A percentile compares a stretch with the other conserved stretches of the same genome.
Conservation (phyloP, 2,329 filamentous ascomycete genomes). For the Venturia oleaginea region DNA sequence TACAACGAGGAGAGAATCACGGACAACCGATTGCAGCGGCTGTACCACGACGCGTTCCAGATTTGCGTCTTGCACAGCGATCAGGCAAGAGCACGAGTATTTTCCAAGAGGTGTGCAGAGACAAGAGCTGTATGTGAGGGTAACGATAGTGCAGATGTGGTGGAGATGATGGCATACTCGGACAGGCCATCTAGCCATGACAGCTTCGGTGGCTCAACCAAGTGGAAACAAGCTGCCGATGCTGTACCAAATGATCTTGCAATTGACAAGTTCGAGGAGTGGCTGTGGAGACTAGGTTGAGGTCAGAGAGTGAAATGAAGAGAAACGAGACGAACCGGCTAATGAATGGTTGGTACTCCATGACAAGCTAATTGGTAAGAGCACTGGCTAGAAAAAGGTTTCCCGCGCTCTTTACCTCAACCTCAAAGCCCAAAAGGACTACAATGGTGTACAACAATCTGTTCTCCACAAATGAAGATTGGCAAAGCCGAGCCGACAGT, state of each 20-base stretch:
- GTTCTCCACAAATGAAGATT: neutral
- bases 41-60: slow-evolving; percentile 38
- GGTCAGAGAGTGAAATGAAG: neutral
- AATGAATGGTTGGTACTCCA: neutral
- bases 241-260: slow-evolving; percentile 17
- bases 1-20: slow-evolving; percentile 23
- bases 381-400: neutral
- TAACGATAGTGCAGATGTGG: slow-evolving; percentile 29
- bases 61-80: slow-evolving; percentile 35
- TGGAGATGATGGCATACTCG: slow-evolving; percentile 18
- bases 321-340: neutral
- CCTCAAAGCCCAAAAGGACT: neutral
- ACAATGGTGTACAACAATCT: neutral
- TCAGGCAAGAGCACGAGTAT: slow-evolving; percentile 34
- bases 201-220: slow-evolving; percentile 16
- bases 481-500: neutral
- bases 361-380: neutral
- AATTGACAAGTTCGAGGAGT: slow-evolving; percentile 17
- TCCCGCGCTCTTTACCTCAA: neutral
- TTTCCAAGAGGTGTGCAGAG: slow-evolving; percentile 33
- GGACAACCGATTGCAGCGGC: slow-evolving; percentile 21
- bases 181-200: slow-evolving; percentile 15
- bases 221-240: slow-evolving; percentile 15
- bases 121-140: slow-evolving; percentile 32
- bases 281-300: slow-evolving; percentile 12